Conservation (phyloP, 768 basidiomycete species). For the Suillus clintonianus region DNA sequence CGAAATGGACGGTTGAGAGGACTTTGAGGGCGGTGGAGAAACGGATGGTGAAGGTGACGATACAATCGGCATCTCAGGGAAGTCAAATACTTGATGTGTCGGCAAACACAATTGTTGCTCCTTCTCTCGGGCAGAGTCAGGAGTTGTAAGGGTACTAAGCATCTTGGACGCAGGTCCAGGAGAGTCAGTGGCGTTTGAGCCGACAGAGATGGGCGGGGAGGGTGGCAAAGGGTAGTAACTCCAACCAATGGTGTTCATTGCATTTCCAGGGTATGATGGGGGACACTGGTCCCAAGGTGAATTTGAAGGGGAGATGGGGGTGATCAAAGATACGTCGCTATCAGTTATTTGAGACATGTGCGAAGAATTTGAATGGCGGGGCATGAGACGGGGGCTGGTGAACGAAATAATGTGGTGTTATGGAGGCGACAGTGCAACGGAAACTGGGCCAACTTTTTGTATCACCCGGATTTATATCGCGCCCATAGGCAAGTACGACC, state of each 20-base stretch:
- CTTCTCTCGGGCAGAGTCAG: slow-evolving; percentile 43
- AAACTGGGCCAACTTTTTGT: slow-evolving; percentile 18
- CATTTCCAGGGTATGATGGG: slow-evolving; percentile 34
- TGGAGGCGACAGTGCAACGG: slow-evolving; percentile 11
- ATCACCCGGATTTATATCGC: slow-evolving; percentile 33
- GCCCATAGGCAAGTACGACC: slow-evolving; percentile 29
- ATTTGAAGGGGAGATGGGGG: slow-evolving; percentile 46
- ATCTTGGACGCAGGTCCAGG: slow-evolving; percentile 45
- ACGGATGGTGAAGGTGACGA: slow-evolving; percentile 37
- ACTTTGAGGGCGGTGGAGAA: slow-evolving; percentile 30
- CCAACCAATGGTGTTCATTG: slow-evolving; percentile 45
- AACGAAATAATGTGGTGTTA: slow-evolving; percentile 12
- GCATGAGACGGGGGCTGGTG: slow-evolving; percentile 11
- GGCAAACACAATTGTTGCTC: slow-evolving; percentile 60
- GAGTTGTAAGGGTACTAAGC: slow-evolving; percentile 53
- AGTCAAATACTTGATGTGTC: slow-evolving; percentile 75
- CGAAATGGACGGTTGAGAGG: slow-evolving; percentile 36
- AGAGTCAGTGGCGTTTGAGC: slow-evolving; percentile 45
- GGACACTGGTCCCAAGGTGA: slow-evolving; percentile 49
- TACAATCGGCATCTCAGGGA: slow-evolving; percentile 38
- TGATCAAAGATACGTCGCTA: slow-evolving; percentile 58
- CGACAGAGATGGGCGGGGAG: slow-evolving; percentile 50
- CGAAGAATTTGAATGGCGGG: slow-evolving; percentile 35
- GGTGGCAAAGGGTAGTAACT: slow-evolving; percentile 51
- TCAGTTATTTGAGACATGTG: slow-evolving; percentile 62